These are phyloP conservation scores for Erythrophleum ivorense DNA, from an alignment of 331 rosid species.

Conservation along the genomic window DNA sequence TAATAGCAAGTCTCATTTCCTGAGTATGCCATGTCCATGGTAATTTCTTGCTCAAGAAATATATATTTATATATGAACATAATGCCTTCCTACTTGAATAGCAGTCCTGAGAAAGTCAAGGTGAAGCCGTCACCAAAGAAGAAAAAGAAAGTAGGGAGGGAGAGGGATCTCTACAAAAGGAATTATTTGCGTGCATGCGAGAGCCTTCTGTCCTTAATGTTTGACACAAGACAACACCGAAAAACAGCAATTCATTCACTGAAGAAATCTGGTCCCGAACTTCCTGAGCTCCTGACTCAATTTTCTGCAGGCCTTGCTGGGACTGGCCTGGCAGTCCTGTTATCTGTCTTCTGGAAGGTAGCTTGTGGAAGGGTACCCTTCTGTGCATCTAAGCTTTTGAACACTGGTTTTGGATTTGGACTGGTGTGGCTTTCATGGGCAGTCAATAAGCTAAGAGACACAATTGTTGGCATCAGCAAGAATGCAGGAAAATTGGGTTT, in stretches of 20 bases:
- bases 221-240: slow-evolving; percentile 51
- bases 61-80: slow-evolving; percentile 12
- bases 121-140: slow-evolving; percentile 59
- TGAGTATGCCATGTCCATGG: slow-evolving; percentile 4
- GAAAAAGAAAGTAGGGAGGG: slow-evolving; percentile 62
- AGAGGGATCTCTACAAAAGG: slow-evolving; percentile 72
- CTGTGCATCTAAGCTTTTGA: slow-evolving; percentile 59
- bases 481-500: slow-evolving; percentile 58
- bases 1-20: slow-evolving; percentile 1
- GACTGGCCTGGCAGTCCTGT: slow-evolving; percentile 77
- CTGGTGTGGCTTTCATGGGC: slow-evolving; percentile 89
- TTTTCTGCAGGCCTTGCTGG: slow-evolving; percentile 87
- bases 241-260: slow-evolving; percentile 58
- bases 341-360: slow-evolving; percentile 61
- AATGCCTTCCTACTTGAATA: slow-evolving; percentile 22
- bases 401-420: slow-evolving; percentile 70
- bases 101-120: slow-evolving; percentile 81
- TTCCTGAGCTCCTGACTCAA: slow-evolving; percentile 78
- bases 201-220: slow-evolving; percentile 75
- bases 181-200: slow-evolving; percentile 80
- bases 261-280: slow-evolving; percentile 79
- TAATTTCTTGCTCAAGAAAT: slow-evolving; percentile 22
- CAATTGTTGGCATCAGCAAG: slow-evolving; percentile 57
- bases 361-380: slow-evolving; percentile 66
- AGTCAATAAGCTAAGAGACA: slow-evolving; percentile 67